Evolutionary conservation across 495 filamentous ascomycete genomes (phyloP).

Genomic region (Chaetomium cochliodes): DNA sequence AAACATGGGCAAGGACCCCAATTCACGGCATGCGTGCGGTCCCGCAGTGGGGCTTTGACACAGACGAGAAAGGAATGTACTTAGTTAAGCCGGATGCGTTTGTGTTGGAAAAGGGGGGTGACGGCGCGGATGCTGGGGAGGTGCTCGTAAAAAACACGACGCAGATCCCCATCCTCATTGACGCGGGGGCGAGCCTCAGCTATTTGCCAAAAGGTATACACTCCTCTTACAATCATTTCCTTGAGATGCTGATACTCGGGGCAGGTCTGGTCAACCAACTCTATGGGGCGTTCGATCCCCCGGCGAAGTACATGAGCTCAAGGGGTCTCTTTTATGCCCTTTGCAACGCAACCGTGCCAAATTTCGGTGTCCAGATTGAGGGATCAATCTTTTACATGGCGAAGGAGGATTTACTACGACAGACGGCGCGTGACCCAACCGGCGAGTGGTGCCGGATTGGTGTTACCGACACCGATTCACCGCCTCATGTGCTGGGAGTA

Average conservation of each 20-base stretch:
- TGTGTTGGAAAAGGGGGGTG: slow-evolving; percentile 23
- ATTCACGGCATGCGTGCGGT: slow-evolving; percentile 31
- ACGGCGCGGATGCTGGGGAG: background rate
- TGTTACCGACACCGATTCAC: slow-evolving; percentile 41
- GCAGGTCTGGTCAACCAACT: slow-evolving; percentile 46
- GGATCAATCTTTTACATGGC: slow-evolving; percentile 53
- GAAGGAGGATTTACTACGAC: slow-evolving; percentile 53
- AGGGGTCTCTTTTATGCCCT: slow-evolving; percentile 49
- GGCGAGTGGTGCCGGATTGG: slow-evolving; percentile 46
- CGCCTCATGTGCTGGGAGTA: slow-evolving; percentile 55
- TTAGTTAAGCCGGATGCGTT: slow-evolving; percentile 35
- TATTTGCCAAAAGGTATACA: slow-evolving; percentile 36
- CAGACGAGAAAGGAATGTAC: slow-evolving; percentile 35
- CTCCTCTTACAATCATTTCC: background rate
- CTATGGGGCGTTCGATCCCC: slow-evolving; percentile 52
- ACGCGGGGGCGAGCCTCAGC: slow-evolving; percentile 43
- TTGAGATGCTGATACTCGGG: background rate
- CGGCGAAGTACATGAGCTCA: slow-evolving; percentile 44
- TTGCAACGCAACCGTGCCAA: slow-evolving; percentile 56
- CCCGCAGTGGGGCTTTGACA: slow-evolving; percentile 28
- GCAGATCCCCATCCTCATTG: slow-evolving; percentile 42
- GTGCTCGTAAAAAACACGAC: slow-evolving; percentile 28
- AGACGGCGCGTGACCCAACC: slow-evolving; percentile 39
- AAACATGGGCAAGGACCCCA: slow-evolving; percentile 35
- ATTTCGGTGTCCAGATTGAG: slow-evolving; percentile 53